A percentile compares a stretch with the other conserved stretches of the same genome.
Conservation (phyloP, 106 monocot species). For the Acanthochlamys bracteata region DNA sequence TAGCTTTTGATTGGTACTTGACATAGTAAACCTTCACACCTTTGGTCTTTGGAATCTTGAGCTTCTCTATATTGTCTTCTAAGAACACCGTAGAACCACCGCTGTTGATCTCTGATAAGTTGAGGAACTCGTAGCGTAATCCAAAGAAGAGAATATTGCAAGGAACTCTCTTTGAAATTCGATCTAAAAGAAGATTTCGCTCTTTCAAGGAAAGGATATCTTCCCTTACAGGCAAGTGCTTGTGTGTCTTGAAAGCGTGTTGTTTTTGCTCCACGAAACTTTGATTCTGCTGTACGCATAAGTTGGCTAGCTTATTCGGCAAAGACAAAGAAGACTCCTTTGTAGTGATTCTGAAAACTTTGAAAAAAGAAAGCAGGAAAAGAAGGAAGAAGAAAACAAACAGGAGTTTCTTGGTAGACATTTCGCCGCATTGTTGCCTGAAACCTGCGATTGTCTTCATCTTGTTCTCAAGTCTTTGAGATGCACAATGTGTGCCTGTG, state of each 20-base stretch:
- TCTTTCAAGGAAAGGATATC: constrained; percentile 16
- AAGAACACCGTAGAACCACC: constrained; percentile 12
- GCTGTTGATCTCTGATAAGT: constrained; percentile 2
- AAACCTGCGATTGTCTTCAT: too few species aligned
- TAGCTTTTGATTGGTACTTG: background rate
- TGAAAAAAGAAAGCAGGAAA: constrained; percentile 18
- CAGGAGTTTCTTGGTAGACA: constrained; percentile 12
- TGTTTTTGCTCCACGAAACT: background rate
- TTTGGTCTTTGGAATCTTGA: background rate
- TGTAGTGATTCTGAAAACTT: constrained; percentile 12
- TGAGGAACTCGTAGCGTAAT: constrained; percentile 8
- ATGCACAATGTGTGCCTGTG: too few species aligned
- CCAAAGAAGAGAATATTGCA: constrained; percentile 27
- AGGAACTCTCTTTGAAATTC: constrained; percentile 13
- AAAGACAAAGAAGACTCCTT: background rate
- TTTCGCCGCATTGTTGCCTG: too few species aligned
- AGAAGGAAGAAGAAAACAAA: constrained; percentile 9
- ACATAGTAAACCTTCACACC: constrained; percentile 8
- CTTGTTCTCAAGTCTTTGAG: too few species aligned
- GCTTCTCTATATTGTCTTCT: constrained; percentile 11
- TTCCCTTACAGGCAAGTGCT: background rate
- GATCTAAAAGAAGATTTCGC: constrained; percentile 5
- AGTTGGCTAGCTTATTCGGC: background rate
- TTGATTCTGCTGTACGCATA: background rate
- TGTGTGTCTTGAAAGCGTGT: background rate